phyloP scores from a whole-genome alignment of 768 basidiomycete genomes.

The Suillus spraguei region DNA sequence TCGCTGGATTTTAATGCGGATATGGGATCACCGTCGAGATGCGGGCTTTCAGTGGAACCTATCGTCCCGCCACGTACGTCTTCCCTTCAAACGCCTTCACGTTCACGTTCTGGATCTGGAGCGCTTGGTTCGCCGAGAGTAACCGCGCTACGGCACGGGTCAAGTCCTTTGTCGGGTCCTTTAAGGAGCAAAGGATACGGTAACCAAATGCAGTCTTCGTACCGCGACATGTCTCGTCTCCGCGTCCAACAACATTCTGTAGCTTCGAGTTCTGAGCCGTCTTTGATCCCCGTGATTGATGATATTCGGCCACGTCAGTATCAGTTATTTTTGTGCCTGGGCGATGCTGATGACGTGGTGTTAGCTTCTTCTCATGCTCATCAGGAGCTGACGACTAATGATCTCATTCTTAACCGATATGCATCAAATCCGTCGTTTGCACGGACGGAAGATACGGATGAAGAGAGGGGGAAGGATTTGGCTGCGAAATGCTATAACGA shows the following conservation, averaged over 20 bases:
- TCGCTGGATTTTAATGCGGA: conserved; percentile 22
- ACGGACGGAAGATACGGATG: conserved; percentile 58
- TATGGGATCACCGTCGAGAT: conserved; percentile 51
- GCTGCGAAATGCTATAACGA: conserved; percentile 84
- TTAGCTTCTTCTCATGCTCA: conserved; percentile 40
- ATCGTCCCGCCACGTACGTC: conserved; percentile 33
- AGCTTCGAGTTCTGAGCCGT: conserved; percentile 85
- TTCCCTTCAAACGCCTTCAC: conserved; percentile 33
- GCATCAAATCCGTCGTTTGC: conserved; percentile 40
- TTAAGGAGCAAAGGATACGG: conserved; percentile 44
- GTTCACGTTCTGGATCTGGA: conserved; percentile 34
- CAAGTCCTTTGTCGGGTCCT: conserved; percentile 48
- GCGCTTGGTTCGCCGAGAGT: conserved; percentile 34
- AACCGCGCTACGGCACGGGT: conserved; percentile 38
- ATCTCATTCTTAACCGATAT: conserved; percentile 47
- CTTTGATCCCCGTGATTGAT: conserved; percentile 58
- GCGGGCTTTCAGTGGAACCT: conserved; percentile 42
- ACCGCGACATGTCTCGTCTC: conserved; percentile 46
- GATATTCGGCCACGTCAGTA: conserved; percentile 52
- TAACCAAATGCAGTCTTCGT: conserved; percentile 38
- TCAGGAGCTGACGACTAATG: conserved; percentile 58
- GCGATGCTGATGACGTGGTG: conserved; percentile 12
- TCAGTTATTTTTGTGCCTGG: conserved; percentile 19
- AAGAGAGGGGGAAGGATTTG: conserved; percentile 66
- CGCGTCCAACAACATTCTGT: conserved; percentile 70